Conservation (phyloP, 352 stramenopile genomes). For the Pythium folliculosum region DNA sequence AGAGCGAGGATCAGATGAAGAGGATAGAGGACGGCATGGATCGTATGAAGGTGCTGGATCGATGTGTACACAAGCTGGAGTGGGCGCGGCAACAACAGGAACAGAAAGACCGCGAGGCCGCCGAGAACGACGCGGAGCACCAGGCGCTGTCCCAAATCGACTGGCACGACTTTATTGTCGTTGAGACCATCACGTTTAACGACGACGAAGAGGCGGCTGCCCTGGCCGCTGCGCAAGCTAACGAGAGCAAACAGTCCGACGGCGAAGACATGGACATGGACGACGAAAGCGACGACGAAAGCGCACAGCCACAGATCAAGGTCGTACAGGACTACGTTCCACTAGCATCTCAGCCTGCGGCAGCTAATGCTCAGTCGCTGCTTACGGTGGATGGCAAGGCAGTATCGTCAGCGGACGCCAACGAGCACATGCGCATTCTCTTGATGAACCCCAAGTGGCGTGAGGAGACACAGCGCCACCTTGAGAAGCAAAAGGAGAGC, state of each 20-base stretch:
- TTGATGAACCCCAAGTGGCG: conserved; percentile 98
- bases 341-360: conserved; percentile 36
- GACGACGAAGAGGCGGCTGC: conserved; percentile 77
- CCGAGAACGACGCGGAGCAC: conserved; percentile 74
- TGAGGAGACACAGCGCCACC: conserved; percentile 94
- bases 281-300: conserved; percentile 45
- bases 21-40: conserved; percentile 63
- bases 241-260: conserved; percentile 55
- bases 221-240: conserved; percentile 29
- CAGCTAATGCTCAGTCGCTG: conserved; percentile 38
- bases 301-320: conserved; percentile 63
- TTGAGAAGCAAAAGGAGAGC: conserved; percentile 97
- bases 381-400: conserved; percentile 89
- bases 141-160: conserved; percentile 90
- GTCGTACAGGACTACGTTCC: conserved; percentile 89
- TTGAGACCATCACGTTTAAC: conserved; percentile 98
- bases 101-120: conserved; percentile 63
- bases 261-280: conserved; percentile 92
- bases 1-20: conserved; percentile 69
- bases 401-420: conserved; percentile 83
- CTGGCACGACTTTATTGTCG: conserved; percentile 99
- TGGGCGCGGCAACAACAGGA: conserved; percentile 80
- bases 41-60: conserved; percentile 85
- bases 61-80: conserved; percentile 84
- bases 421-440: conserved; percentile 99